Evolutionary conservation across 2,329 filamentous ascomycete species (phyloP).

Genomic region (Raffaelea arxii): DNA sequence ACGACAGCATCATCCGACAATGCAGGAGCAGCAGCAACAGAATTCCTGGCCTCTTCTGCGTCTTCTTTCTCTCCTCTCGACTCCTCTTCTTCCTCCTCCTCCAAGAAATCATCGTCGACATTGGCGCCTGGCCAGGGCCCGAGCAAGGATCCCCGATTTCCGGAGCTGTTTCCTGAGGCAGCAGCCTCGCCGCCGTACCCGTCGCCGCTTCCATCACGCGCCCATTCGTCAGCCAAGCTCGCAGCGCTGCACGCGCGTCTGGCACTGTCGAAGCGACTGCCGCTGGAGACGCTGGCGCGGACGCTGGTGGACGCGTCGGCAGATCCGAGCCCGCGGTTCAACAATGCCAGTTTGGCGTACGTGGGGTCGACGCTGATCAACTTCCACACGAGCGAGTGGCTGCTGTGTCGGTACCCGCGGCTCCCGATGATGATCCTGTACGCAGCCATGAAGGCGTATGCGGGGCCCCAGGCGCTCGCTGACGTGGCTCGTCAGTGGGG

Average conservation of each 20-base stretch:
- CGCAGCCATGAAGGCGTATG: conserved; percentile 75
- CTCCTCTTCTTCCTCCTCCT: background rate
- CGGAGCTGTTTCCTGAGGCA: conserved; percentile 20
- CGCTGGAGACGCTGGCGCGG: conserved; percentile 75
- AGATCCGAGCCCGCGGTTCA: conserved; percentile 70
- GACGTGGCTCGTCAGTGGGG: conserved; percentile 80
- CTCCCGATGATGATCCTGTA: conserved; percentile 83
- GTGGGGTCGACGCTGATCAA: conserved; percentile 75
- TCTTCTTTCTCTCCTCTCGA: background rate
- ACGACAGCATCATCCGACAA: background rate
- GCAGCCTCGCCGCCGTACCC: conserved; percentile 35
- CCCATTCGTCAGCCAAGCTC: conserved; percentile 73
- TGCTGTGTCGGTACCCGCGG: conserved; percentile 82
- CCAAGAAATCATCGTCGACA: background rate
- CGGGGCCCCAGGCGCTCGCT: conserved; percentile 64
- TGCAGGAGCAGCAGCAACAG: conserved; percentile 2
- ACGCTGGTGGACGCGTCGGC: conserved; percentile 80
- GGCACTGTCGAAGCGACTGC: conserved; percentile 69
- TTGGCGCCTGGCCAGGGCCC: conserved; percentile 1
- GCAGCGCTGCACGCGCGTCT: conserved; percentile 87
- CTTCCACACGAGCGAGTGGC: conserved; percentile 81
- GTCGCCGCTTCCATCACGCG: conserved; percentile 60
- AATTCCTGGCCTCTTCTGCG: background rate
- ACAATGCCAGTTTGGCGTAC: conserved; percentile 75
- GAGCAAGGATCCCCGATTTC: conserved; percentile 10